These are phyloP conservation scores for Ramichloridium luteum DNA, from an alignment of 2,329 filamentous ascomycete genomes.

Conservation along the genomic window DNA sequence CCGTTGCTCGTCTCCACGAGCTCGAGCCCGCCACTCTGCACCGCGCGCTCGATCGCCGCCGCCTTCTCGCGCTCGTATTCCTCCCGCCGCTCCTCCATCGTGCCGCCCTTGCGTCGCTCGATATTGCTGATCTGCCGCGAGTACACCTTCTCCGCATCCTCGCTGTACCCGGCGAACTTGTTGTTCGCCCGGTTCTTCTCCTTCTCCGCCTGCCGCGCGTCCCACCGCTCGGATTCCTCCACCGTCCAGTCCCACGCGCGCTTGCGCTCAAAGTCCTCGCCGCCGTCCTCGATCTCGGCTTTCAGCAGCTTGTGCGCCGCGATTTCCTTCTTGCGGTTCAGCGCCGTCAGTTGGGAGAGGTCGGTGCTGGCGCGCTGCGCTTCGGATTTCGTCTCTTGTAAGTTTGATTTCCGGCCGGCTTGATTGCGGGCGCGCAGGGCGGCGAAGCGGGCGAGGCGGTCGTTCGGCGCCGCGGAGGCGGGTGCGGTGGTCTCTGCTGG, in stretches of 20 bases:
- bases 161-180: slow-evolving; percentile 77
- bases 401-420: slow-evolving; percentile 52
- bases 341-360: slow-evolving; percentile 59
- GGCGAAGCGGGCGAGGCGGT: slow-evolving; percentile 70
- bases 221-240: slow-evolving; percentile 90
- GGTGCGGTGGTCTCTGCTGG: slow-evolving; percentile 17
- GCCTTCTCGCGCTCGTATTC: slow-evolving; percentile 81
- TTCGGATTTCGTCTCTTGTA: slow-evolving; percentile 74
- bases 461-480: slow-evolving; percentile 28
- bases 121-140: slow-evolving; percentile 72
- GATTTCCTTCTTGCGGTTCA: slow-evolving; percentile 77
- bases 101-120: slow-evolving; percentile 32
- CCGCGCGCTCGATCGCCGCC: slow-evolving; percentile 71
- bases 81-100: slow-evolving; percentile 41
- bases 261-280: slow-evolving; percentile 93
- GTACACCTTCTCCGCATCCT: slow-evolving; percentile 85
- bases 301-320: slow-evolving; percentile 89
- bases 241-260: slow-evolving; percentile 97
- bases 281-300: slow-evolving; percentile 71
- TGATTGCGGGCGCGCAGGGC: slow-evolving; percentile 62
- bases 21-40: slow-evolving; percentile 71
- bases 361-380: slow-evolving; percentile 68
- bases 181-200: slow-evolving; percentile 68
- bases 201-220: slow-evolving; percentile 80
- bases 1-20: slow-evolving; percentile 93